These are phyloP conservation scores for Aurifilum marmelostoma DNA, from an alignment of 2,329 filamentous ascomycete genomes.

Conservation along the genomic window DNA sequence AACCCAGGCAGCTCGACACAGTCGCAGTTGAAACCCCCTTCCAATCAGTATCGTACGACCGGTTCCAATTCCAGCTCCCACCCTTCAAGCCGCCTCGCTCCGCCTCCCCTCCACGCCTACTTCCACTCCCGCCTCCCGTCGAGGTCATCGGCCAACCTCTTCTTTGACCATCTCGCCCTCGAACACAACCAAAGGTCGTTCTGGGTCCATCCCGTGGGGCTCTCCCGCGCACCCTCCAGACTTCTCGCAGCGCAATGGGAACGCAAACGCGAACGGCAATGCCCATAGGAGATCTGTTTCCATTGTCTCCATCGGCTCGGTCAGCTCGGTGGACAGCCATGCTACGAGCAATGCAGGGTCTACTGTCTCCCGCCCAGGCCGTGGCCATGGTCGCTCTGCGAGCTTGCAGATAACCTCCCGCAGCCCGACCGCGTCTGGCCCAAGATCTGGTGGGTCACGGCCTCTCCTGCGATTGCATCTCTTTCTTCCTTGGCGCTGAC, in stretches of 20 bases:
- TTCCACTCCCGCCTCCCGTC: conserved; percentile 37
- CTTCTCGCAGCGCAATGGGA: conserved; percentile 31
- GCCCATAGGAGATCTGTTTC: conserved; percentile 77
- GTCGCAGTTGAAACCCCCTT: conserved; percentile 29
- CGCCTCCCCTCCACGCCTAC: conserved; percentile 42
- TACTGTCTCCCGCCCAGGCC: conserved; percentile 50
- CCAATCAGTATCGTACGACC: conserved; percentile 37
- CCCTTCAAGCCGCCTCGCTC: conserved; percentile 44
- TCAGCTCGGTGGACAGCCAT: conserved; percentile 51
- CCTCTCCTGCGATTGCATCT: conserved; percentile 28
- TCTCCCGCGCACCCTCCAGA: conserved; percentile 28
- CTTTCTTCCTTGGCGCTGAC: conserved; percentile 16
- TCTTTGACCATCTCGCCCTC: conserved; percentile 62
- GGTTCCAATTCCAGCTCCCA: conserved; percentile 33
- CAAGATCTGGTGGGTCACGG: conserved; percentile 42
- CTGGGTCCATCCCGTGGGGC: conserved; percentile 53
- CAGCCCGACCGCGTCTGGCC: conserved; percentile 47
- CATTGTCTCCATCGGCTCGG: conserved; percentile 75
- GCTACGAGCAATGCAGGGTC: conserved; percentile 47
- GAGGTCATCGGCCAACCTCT: conserved; percentile 69
- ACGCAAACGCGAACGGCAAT: conserved; percentile 48
- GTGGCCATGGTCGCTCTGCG: conserved; percentile 75
- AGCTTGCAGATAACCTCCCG: conserved; percentile 76
- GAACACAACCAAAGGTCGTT: conserved; percentile 46
- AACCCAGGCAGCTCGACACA: conserved; percentile 30